phyloP scores from a whole-genome alignment of 2,329 filamentous ascomycete species.

The Calonectria pauciramosa region DNA sequence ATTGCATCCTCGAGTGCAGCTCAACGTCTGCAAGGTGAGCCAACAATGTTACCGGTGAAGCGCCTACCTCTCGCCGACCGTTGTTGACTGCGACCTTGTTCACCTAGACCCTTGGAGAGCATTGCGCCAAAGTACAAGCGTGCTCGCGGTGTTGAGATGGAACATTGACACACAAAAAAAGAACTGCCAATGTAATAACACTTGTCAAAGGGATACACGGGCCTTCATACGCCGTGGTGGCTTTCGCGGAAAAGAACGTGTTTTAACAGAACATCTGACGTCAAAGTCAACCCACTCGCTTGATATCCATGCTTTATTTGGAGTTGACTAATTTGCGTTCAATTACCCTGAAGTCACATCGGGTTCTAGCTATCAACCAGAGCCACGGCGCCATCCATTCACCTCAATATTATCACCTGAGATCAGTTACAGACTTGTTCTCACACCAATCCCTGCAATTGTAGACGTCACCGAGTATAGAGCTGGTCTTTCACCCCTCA shows the following conservation, averaged over 20 bases:
- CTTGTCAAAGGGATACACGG: conserved; percentile 24
- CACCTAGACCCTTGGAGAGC: not conserved
- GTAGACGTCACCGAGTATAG: not conserved
- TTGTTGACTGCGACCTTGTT: not conserved
- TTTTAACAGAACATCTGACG: conserved; percentile 35
- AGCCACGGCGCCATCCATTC: not conserved
- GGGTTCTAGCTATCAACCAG: not conserved
- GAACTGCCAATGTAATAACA: not conserved
- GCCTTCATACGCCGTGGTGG: conserved; percentile 18
- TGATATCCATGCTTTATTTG: conserved; percentile 17
- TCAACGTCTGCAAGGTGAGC: conserved; percentile 10
- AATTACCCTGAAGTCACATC: conserved; percentile 15
- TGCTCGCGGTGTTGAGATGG: not conserved
- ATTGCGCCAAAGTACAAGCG: not conserved
- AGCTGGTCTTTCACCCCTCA: not conserved
- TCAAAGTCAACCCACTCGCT: conserved; percentile 33
- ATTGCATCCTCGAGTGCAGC: not conserved
- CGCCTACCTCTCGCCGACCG: not conserved
- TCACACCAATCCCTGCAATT: conserved; percentile 7
- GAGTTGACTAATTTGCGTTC: conserved; percentile 15
- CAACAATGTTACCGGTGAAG: conserved; percentile 10
- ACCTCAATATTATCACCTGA: not conserved
- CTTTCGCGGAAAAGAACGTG: conserved; percentile 30
- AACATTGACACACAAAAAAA: not conserved
- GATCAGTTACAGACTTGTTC: conserved; percentile 8